These are phyloP conservation scores for Salix brachista DNA, from an alignment of 345 rosid genomes.

Conservation along the genomic window DNA sequence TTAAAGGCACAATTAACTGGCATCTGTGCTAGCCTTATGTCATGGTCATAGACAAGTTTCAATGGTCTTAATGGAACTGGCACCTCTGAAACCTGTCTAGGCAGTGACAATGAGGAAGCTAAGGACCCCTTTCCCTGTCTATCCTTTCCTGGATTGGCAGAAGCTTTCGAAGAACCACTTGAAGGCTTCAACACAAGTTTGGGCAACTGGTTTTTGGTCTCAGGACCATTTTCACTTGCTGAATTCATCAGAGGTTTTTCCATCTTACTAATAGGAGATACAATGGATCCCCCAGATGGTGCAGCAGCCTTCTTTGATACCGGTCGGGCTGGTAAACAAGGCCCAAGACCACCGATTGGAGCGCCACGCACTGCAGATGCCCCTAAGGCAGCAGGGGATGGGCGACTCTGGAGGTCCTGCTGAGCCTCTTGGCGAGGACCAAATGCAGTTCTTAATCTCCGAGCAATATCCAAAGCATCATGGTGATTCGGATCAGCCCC, in stretches of 20 bases:
- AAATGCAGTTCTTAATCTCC: constrained; percentile 57
- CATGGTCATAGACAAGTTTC: constrained; percentile 93
- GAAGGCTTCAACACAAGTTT: constrained; percentile 58
- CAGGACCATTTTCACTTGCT: constrained; percentile 52
- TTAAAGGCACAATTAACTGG: constrained; percentile 77
- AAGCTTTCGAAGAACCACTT: constrained; percentile 44
- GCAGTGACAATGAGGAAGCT: constrained; percentile 21
- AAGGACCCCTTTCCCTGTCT: constrained; percentile 29
- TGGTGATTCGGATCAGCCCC: constrained; percentile 66
- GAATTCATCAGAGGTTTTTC: constrained; percentile 44
- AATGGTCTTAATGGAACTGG: constrained; percentile 56
- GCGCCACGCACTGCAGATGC: constrained; percentile 96
- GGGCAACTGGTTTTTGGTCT: constrained; percentile 43
- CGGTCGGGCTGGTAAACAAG: constrained; percentile 78
- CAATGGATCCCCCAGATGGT: constrained; percentile 36
- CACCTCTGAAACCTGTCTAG: constrained; percentile 33
- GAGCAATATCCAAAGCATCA: constrained; percentile 72
- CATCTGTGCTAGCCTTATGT: constrained; percentile 83
- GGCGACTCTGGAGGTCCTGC: constrained; percentile 83
- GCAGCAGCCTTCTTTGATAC: constrained; percentile 58
- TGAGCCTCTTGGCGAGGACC: constrained; percentile 74
- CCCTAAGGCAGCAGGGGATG: constrained; percentile 98
- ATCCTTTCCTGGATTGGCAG: constrained; percentile 19
- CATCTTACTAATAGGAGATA: constrained; percentile 34
- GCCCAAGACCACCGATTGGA: constrained; percentile 82